Base-by-base conservation (phyloP, 2,329 filamentous ascomycete genomes). In the Aureobasidium subglaciale region DNA sequence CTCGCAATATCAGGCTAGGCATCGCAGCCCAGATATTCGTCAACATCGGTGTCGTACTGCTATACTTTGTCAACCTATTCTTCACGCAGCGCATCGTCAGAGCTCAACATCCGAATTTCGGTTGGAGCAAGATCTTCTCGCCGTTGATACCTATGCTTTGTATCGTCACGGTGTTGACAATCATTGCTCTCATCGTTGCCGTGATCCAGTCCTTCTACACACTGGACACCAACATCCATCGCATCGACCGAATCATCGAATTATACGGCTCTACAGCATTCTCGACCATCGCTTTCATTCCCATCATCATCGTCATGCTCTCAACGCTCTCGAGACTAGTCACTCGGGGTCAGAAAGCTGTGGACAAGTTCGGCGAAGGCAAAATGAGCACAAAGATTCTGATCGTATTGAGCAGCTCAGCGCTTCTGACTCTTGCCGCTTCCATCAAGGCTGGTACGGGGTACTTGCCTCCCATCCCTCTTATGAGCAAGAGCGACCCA, bases 1-100 rank as follows among this genome's bases (percentile, higher is more conserved):
- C 61, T 6, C 57, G 40, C 27, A 77, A 79, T 58, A 63, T 78
- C 30, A 65, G 63, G 9, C 64, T 84, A 4, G 77, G 73, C 2
- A 79, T 83, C 46, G 79, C 80, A 0, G 81, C 87, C 3, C 76
- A 77, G 60, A 80, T 93, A 64, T 84, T 93, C 63, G 81, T 88
- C 56, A 81, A 84, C 41, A 84, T 86, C 0, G 89, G 88, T 38
- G 83, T 90, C 15, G 67, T 95, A 30, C 70, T 95, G 7, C 73
- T 95, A 24, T 92, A 88, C 69, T 72, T 92, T 63, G 74, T 90
- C 70, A 93, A 95, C 71, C 71, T 95, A 38, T 73, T 93, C 64
- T 88, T 91, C 65, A 72, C 85, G 0, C 87, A 90, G 70, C 83
- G 90, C 42, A 77, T 95, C 24, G 70, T 93, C 16, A 80, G 90